Conservation (phyloP, 2,329 filamentous ascomycete genomes). For the Nemania sp. region DNA sequence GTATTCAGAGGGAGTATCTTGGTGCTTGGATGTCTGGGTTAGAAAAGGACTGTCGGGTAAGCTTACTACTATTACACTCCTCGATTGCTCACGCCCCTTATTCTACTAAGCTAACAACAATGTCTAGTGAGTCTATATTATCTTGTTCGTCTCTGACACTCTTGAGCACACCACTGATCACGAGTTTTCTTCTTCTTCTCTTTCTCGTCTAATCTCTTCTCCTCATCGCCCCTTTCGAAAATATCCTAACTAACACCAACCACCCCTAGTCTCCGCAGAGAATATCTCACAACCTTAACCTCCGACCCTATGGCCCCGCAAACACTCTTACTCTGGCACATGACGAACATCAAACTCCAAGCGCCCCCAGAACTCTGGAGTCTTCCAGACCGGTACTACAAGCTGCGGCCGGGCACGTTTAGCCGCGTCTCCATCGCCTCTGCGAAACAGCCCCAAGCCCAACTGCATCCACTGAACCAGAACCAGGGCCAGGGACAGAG, state of each 20-base stretch:
- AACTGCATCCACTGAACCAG: slow-evolving; percentile 10
- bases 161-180: too few species aligned
- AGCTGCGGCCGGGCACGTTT: slow-evolving; percentile 22
- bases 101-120: too few species aligned
- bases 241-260: neutral
- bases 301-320: slow-evolving; percentile 16
- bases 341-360: slow-evolving; percentile 27
- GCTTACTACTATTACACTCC: neutral
- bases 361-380: slow-evolving; percentile 28
- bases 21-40: slow-evolving; percentile 17
- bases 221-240: too few species aligned
- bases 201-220: neutral
- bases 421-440: too few species aligned
- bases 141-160: neutral
- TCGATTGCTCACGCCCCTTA: neutral
- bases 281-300: slow-evolving; percentile 5
- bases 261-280: slow-evolving; percentile 4
- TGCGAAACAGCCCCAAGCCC: too few species aligned
- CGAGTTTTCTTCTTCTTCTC: neutral
- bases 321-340: slow-evolving; percentile 25
- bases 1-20: slow-evolving; percentile 20
- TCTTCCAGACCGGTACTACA: slow-evolving; percentile 27
- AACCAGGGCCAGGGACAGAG: too few species aligned
- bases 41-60: slow-evolving; percentile 27
- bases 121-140: slow-evolving; percentile 12